These are phyloP conservation scores for Herpetomonas tarakana DNA, from an alignment of 208 protist species.

Conservation along the genomic window DNA sequence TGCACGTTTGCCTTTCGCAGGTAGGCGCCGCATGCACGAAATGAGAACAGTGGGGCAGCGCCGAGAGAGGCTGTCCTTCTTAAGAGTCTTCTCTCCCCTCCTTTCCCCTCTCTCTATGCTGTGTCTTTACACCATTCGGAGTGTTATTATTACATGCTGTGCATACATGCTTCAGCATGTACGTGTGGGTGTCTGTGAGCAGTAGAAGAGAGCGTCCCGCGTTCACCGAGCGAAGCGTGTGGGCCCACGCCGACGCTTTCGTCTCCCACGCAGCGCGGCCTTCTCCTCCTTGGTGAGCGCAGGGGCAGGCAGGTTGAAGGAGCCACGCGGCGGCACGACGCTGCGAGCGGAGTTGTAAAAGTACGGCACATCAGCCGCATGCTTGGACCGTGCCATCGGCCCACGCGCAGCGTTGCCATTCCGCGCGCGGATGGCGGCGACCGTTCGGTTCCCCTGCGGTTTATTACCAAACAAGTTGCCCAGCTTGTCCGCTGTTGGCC, in stretches of 20 bases:
- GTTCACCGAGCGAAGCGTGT: constrained; percentile 26
- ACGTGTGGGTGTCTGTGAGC: too few species aligned
- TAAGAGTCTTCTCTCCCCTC: too few species aligned
- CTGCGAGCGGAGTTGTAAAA: constrained; percentile 60
- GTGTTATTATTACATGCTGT: too few species aligned
- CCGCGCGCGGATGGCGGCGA: neutral
- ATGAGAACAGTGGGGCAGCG: too few species aligned
- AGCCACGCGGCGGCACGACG: constrained; percentile 59
- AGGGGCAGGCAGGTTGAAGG: constrained; percentile 66
- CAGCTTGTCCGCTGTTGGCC: neutral
- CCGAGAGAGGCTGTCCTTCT: too few species aligned
- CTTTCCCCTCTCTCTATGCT: too few species aligned
- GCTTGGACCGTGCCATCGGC: constrained; percentile 24
- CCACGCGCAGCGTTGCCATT: constrained; percentile 10
- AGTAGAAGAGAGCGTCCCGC: constrained; percentile 2
- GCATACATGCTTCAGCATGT: too few species aligned
- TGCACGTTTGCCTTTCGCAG: too few species aligned
- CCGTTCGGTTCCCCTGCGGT: too few species aligned
- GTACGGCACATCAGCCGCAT: constrained; percentile 66
- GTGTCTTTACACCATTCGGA: too few species aligned
- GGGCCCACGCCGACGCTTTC: constrained; percentile 15
- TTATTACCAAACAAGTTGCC: neutral
- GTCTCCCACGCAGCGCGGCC: constrained; percentile 19
- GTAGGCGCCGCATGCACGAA: too few species aligned
- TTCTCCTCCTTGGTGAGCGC: constrained; percentile 39